phyloP scores from a whole-genome alignment of 1,284 basidiomycete species.

The Golubevia sp. region DNA sequence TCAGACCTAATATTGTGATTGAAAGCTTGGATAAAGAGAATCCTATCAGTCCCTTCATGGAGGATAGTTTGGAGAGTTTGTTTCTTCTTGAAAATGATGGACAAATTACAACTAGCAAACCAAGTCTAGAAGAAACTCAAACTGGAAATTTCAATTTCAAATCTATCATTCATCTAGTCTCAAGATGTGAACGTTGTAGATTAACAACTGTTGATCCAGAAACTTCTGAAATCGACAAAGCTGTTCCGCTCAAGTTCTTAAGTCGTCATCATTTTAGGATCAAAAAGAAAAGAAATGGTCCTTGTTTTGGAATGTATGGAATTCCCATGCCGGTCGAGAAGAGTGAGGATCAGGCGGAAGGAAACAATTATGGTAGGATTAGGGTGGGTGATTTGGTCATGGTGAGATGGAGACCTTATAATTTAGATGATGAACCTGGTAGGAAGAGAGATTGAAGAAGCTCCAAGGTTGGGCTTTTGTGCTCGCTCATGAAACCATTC shows the following conservation, averaged over 20 bases:
- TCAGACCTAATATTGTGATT: constrained; percentile 40
- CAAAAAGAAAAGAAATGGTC: constrained; percentile 23
- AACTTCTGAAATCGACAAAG: constrained; percentile 29
- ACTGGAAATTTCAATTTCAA: not conserved
- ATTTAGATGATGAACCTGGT: constrained; percentile 7
- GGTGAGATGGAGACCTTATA: constrained; percentile 14
- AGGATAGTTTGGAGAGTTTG: constrained; percentile 35
- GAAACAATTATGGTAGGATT: constrained; percentile 13
- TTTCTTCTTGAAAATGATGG: too few species aligned
- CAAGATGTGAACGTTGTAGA: constrained; percentile 35
- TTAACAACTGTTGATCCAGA: constrained; percentile 39
- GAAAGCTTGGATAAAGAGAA: not conserved
- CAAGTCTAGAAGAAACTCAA: not conserved
- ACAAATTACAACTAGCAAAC: too few species aligned
- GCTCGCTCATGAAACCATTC: too few species aligned
- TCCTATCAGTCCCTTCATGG: constrained; percentile 15
- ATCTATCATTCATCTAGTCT: constrained; percentile 29
- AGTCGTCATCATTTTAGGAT: constrained; percentile 20
- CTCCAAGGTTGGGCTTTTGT: too few species aligned
- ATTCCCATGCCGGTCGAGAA: constrained; percentile 17
- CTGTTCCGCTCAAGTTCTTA: constrained; percentile 32
- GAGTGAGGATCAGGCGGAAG: not conserved
- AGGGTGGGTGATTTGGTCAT: constrained; percentile 18
- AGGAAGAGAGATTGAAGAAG: too few species aligned
- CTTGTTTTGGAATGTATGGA: constrained; percentile 47